A percentile compares a stretch with the other conserved stretches of the same genome.
phyloP scores from a whole-genome alignment of 2,329 filamentous ascomycete genomes.

The Hirsutella minnesotensis region DNA sequence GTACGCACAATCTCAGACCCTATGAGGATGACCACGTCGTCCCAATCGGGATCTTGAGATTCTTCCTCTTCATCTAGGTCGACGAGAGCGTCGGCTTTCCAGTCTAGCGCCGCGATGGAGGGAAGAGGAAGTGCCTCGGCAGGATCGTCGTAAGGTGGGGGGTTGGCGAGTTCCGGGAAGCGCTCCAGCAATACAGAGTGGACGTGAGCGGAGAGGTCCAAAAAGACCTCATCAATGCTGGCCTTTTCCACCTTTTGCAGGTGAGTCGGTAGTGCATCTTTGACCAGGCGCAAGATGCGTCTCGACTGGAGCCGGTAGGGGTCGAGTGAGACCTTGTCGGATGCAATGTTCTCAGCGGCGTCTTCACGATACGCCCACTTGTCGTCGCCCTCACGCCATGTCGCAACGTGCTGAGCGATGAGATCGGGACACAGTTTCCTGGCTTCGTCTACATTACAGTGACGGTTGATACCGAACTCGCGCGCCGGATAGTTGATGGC shows the following conservation, averaged over 20 bases:
- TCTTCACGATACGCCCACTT: constrained; percentile 87
- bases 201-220: constrained; percentile 80
- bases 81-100: constrained; percentile 71
- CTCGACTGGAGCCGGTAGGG: constrained; percentile 80
- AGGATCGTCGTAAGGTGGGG: constrained; percentile 62
- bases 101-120: constrained; percentile 58
- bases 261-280: constrained; percentile 53
- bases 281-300: constrained; percentile 69
- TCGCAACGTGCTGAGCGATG: constrained; percentile 84
- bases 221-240: constrained; percentile 88
- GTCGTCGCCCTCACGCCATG: constrained; percentile 84
- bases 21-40: constrained; percentile 78
- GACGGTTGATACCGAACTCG: constrained; percentile 64
- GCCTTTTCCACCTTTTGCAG: constrained; percentile 81
- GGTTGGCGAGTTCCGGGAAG: constrained; percentile 57
- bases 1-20: constrained; percentile 80
- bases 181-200: constrained; percentile 62
- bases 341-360: constrained; percentile 65
- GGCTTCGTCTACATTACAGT: constrained; percentile 71
- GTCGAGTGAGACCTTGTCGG: constrained; percentile 89
- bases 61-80: constrained; percentile 69
- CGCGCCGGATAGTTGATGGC: constrained; percentile 93
- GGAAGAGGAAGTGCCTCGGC: constrained; percentile 63
- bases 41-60: constrained; percentile 82
- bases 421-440: constrained; percentile 77